Percentiles rank a stretch among this genome's conserved stretches.
Conservation (phyloP, 768 basidiomycete species). For the Kwoniella botswanensis region DNA sequence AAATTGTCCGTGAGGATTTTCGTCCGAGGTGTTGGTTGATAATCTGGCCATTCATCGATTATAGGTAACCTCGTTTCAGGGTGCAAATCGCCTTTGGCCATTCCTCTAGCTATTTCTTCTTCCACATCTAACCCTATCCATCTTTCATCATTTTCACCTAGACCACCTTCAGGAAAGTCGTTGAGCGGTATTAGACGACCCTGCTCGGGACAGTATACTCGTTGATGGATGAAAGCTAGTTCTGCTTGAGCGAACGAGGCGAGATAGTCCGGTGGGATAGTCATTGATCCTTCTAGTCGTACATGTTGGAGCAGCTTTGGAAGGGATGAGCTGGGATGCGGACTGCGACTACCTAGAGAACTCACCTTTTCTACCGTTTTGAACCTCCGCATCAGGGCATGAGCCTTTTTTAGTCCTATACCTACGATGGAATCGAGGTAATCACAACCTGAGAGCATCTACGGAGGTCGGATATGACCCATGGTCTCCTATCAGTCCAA, state of each 20-base stretch:
- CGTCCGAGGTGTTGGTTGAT: conserved; percentile 4
- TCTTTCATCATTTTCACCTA: conserved; percentile 43
- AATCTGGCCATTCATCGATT: conserved; percentile 55
- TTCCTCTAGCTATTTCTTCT: conserved; percentile 43
- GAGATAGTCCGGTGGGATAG: conserved; percentile 76
- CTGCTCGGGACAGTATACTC: conserved; percentile 79
- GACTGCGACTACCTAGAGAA: not conserved
- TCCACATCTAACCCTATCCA: conserved; percentile 54
- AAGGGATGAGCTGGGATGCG: conserved; percentile 1
- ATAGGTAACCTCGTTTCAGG: conserved; percentile 52
- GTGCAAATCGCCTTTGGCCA: conserved; percentile 54
- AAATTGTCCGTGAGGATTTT: conserved; percentile 31
- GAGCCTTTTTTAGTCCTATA: conserved; percentile 92
- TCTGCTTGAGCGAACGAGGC: conserved; percentile 80
- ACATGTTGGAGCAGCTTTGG: conserved; percentile 69
- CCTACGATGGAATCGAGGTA: conserved; percentile 81
- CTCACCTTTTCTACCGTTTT: conserved; percentile 76
- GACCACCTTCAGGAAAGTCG: conserved; percentile 62
- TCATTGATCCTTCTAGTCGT: conserved; percentile 79
- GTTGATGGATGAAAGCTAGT: conserved; percentile 88
- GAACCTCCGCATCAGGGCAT: conserved; percentile 77
- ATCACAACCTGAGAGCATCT: conserved; percentile 60
- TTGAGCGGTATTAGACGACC: conserved; percentile 74
- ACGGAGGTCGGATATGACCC: not conserved
- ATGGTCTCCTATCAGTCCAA: not conserved